Base-by-base conservation (phyloP, 495 filamentous ascomycete species). In the Penicillium longicatenatum region DNA sequence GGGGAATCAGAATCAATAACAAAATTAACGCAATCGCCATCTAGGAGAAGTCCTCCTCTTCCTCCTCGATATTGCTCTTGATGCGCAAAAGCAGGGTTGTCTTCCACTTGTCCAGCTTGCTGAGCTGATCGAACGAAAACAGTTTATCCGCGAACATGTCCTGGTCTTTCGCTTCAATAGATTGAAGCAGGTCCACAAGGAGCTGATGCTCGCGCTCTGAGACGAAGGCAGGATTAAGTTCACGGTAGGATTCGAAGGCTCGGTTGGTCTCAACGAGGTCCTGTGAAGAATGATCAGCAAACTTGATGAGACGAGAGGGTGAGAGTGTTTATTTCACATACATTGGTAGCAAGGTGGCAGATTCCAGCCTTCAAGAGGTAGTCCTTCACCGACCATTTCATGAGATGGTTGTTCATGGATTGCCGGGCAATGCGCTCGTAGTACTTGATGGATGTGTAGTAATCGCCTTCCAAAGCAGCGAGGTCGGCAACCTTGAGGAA, bases 21-120 rank as follows among this genome's bases (percentile, higher is more conserved):
- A 60, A 54, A 61, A 44, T n/a, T 58, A 57, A 67, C n/a, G 20
- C 54, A 62, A 55, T 44, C 50, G 52, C 19, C 30, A 39, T 69
- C 64, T 74, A 90, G 55, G 87, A 88, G 58, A 89, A 90, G 68
- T 90, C 87, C 56, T 93, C 91, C 5, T 80, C 86, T 57, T 85
- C 80, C 67, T 85, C 84, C 76, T 91, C 88, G 64, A 95, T 93
- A 50, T 75, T 80, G 65, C 85, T 86, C 84, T 97, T 96, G 65
- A 97, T 79, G 65, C 86, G 82, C 64, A 96, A 70, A 49, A 96
- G 74, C 37, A 97, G 81, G 37, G 88, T 91, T 54, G 89, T 95
- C 86, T 96, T 93, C 93, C 93, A 97, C 78, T 92, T 92, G 67
- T 96, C 91, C 65, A 97, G 75, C 76, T 91, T 90, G 75, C 88